phyloP scores from a whole-genome alignment of 768 basidiomycete genomes.

The Leccinum uliginosum region DNA sequence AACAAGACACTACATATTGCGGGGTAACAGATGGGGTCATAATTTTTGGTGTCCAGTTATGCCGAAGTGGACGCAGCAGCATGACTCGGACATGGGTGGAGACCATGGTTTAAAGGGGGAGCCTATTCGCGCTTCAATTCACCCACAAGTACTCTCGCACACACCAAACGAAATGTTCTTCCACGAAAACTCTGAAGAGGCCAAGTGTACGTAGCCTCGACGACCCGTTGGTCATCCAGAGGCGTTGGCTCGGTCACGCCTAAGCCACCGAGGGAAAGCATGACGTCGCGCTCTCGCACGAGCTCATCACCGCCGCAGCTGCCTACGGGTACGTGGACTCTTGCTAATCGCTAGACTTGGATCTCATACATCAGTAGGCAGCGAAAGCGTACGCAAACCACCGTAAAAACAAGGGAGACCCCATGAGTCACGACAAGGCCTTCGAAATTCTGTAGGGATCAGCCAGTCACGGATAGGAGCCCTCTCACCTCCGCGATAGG shows the following conservation, averaged over 20 bases:
- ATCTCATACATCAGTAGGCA: slow-evolving; percentile 12
- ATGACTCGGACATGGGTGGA: not conserved
- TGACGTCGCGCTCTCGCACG: slow-evolving; percentile 21
- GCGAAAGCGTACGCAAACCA: slow-evolving; percentile 29
- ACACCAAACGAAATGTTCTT: slow-evolving; percentile 21
- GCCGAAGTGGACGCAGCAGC: too few species aligned
- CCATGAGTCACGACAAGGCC: slow-evolving; percentile 22
- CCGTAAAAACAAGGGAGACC: slow-evolving; percentile 14
- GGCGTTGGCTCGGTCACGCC: not conserved
- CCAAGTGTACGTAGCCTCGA: slow-evolving; percentile 6
- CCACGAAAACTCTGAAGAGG: slow-evolving; percentile 20
- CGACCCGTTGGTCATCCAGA: too few species aligned
- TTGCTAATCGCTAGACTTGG: not conserved
- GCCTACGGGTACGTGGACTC: slow-evolving; percentile 18
- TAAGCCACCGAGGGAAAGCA: slow-evolving; percentile 19
- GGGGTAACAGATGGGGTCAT: too few species aligned
- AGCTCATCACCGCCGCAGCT: slow-evolving; percentile 26
- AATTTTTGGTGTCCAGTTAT: too few species aligned
- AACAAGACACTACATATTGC: too few species aligned
- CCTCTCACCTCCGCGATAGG: slow-evolving; percentile 8
- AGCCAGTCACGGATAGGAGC: too few species aligned
- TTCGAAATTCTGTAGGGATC: slow-evolving; percentile 22
- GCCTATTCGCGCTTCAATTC: not conserved
- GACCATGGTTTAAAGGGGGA: not conserved
- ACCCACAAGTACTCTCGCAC: not conserved